phyloP scores from a whole-genome alignment of 257 asterid genomes.

The Solanum sitiens region DNA sequence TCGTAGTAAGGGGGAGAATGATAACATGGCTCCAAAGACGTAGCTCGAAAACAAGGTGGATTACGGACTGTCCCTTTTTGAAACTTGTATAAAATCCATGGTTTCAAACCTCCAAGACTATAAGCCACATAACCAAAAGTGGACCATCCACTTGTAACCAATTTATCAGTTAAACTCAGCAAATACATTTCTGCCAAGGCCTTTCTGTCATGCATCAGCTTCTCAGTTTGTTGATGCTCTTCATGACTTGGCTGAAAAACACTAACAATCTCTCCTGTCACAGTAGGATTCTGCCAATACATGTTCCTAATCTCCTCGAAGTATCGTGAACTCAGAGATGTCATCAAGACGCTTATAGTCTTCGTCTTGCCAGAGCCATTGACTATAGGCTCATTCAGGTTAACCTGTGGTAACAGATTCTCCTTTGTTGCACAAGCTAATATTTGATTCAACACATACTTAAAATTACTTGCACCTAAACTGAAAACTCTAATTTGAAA shows the following conservation, averaged over 20 bases:
- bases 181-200: conserved; percentile 84
- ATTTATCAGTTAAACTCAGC: conserved; percentile 56
- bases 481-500: conserved; percentile 55
- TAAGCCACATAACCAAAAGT: conserved; percentile 89
- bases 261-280: conserved; percentile 42
- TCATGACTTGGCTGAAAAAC: conserved; percentile 71
- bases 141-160: conserved; percentile 71
- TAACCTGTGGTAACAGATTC: conserved; percentile 32
- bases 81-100: conserved; percentile 65
- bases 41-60: conserved; percentile 44
- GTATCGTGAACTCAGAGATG: conserved; percentile 49
- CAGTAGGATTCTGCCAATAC: conserved; percentile 53
- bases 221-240: conserved; percentile 42
- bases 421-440: conserved; percentile 40
- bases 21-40: conserved; percentile 70
- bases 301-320: conserved; percentile 42
- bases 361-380: conserved; percentile 14
- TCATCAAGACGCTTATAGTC: conserved; percentile 29
- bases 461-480: conserved; percentile 20
- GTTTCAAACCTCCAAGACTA: conserved; percentile 69
- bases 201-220: conserved; percentile 39
- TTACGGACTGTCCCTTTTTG: conserved; percentile 34
- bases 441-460: conserved; percentile 47
- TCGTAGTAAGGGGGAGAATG: conserved; percentile 61
- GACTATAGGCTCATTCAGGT: conserved; percentile 5